These are phyloP conservation scores for Gaillardinia entomophila DNA, from an alignment of 805 yeast genomes.

Conservation along the genomic window DNA sequence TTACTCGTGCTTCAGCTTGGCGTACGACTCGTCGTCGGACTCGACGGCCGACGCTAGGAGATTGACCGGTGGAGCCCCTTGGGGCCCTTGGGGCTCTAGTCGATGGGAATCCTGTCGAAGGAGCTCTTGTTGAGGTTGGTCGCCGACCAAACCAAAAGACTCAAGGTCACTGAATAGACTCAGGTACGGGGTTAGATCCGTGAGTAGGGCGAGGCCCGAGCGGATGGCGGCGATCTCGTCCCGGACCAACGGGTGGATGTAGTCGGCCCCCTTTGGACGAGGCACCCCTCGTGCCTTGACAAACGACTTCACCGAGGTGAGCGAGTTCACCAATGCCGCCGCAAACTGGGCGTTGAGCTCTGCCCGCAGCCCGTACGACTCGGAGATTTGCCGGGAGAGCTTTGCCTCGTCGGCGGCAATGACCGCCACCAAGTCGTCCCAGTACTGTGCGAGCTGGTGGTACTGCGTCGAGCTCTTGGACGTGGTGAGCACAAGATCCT, in stretches of 20 bases:
- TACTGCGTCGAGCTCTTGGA: constrained; percentile 21
- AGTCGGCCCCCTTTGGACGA: constrained; percentile 1
- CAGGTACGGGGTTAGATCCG: constrained; percentile 2
- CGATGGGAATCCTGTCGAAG: too few species aligned
- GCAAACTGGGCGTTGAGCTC: constrained; percentile 3
- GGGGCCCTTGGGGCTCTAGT: too few species aligned
- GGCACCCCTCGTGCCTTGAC: constrained; percentile 2
- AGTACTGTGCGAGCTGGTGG: constrained; percentile 19
- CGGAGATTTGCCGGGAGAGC: constrained; percentile 11
- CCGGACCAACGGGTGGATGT: constrained; percentile 7
- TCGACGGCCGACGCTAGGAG: too few species aligned
- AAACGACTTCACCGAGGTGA: constrained; percentile 2
- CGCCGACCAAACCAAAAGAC: background rate
- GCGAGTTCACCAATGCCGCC: constrained; percentile 2
- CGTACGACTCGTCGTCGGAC: too few species aligned
- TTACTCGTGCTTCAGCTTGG: too few species aligned
- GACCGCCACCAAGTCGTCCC: constrained; percentile 20
- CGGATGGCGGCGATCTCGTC: constrained; percentile 19
- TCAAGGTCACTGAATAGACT: constrained; percentile 2
- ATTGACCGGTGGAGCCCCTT: too few species aligned
- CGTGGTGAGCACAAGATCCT: constrained; percentile 15
- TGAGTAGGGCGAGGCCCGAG: constrained; percentile 7
- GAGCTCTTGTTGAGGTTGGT: too few species aligned
- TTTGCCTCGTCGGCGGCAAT: constrained; percentile 21
- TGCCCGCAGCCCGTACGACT: constrained; percentile 3